Evolutionary conservation across 1,139 yeast genomes (phyloP).

Genomic region (Blastobotrys ciferrii): DNA sequence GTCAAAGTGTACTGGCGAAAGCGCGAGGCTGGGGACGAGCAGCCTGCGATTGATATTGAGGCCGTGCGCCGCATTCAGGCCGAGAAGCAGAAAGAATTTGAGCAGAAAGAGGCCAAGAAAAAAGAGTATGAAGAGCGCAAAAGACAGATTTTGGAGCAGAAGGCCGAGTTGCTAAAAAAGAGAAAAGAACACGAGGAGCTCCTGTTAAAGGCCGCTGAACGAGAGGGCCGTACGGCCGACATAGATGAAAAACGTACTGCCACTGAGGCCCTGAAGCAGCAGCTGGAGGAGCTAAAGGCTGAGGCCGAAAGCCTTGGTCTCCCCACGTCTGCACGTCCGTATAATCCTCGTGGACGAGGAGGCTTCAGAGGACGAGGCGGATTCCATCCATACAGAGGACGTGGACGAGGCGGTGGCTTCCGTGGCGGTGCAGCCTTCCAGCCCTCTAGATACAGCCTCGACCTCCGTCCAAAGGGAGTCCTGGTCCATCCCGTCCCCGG

Average conservation of each 20-base stretch:
- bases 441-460: constrained; percentile 30
- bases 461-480: constrained; percentile 41
- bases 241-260: constrained; percentile 31
- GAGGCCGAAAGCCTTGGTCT: constrained; percentile 37
- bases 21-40: constrained; percentile 18
- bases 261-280: constrained; percentile 37
- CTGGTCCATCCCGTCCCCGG: constrained; percentile 33
- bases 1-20: constrained; percentile 47
- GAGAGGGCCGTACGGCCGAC: constrained; percentile 29
- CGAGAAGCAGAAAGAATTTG: constrained; percentile 44
- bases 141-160: constrained; percentile 37
- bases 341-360: constrained; percentile 25
- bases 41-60: constrained; percentile 38
- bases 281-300: constrained; percentile 36
- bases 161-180: constrained; percentile 35
- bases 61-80: constrained; percentile 39
- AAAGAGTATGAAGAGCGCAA: constrained; percentile 37
- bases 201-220: constrained; percentile 30
- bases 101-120: constrained; percentile 40
- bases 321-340: constrained; percentile 8
- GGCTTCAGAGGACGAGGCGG: constrained; percentile 25
- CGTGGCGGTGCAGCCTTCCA: constrained; percentile 22
- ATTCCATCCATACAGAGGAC: constrained; percentile 24
- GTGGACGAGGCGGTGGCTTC: constrained; percentile 25
- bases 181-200: constrained; percentile 37